Conservation (phyloP, 805 yeast species). For the Saccharomycopsis lassenensis region DNA sequence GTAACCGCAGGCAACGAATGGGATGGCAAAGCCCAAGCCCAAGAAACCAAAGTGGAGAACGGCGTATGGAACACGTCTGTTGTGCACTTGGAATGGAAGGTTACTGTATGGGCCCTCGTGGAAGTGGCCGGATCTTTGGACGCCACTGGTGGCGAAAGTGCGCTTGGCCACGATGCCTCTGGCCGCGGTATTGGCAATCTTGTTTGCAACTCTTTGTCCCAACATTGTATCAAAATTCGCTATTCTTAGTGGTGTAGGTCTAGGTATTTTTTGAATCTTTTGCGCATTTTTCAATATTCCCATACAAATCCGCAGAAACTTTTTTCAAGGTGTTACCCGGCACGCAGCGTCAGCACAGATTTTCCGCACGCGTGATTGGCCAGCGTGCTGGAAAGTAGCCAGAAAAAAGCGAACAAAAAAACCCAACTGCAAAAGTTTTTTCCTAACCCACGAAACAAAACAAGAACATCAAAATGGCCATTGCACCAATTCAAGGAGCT, state of each 20-base stretch:
- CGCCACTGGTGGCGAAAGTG: constrained; percentile 46
- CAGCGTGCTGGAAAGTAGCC: not conserved
- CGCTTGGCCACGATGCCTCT: constrained; percentile 27
- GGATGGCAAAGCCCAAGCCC: constrained; percentile 60
- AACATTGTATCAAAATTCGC: too few species aligned
- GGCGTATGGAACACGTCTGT: constrained; percentile 84
- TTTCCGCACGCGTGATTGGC: constrained; percentile 6
- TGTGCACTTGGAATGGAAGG: constrained; percentile 89
- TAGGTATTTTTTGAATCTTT: too few species aligned
- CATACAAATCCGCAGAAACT: too few species aligned
- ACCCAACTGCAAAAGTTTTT: too few species aligned
- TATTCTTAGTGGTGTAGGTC: too few species aligned
- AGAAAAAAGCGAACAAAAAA: too few species aligned
- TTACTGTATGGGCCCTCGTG: constrained; percentile 83
- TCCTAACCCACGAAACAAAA: not conserved
- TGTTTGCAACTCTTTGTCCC: too few species aligned
- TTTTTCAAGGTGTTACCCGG: too few species aligned
- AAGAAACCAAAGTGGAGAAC: constrained; percentile 72
- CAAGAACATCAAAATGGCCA: constrained; percentile 40
- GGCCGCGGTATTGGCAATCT: too few species aligned
- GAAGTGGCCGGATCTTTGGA: constrained; percentile 39
- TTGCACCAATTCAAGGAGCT: constrained; percentile 79
- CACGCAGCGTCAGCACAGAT: constrained; percentile 2
- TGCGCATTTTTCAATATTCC: too few species aligned
- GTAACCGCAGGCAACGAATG: constrained; percentile 69